Percentiles rank a stretch among this genome's conserved stretches.
Conservation (phyloP, 164 flowering plant genomes). For the Umbellularia californica region DNA sequence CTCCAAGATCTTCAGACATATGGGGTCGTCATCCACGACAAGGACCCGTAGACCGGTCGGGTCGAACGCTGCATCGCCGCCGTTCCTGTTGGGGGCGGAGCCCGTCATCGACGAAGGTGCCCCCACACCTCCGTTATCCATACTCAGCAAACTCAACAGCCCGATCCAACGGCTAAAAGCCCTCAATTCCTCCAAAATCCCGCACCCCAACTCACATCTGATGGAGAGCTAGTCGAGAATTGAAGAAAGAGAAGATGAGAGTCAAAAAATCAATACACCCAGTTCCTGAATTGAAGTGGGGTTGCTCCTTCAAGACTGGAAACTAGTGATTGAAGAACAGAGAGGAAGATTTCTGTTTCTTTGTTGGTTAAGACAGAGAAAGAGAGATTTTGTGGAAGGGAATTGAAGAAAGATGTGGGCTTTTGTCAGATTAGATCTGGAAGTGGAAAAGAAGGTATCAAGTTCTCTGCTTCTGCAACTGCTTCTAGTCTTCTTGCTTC, state of each 20-base stretch:
- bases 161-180: neutral
- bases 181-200: neutral
- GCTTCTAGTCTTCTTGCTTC: neutral
- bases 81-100: slow-evolving; percentile 2
- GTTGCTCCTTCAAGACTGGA: neutral
- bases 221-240: neutral
- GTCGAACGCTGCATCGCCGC: slow-evolving; percentile 14
- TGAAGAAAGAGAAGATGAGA: neutral
- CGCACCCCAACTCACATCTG: neutral
- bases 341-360: neutral
- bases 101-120: neutral
- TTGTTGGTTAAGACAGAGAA: neutral
- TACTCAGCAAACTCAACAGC: neutral
- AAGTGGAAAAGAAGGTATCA: neutral
- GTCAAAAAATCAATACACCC: neutral
- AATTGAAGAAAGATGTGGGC: neutral
- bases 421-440: neutral
- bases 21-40: slow-evolving; percentile 32
- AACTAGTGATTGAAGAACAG: neutral
- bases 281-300: neutral
- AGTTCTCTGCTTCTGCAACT: neutral
- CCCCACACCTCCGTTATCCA: neutral
- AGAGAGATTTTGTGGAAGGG: neutral
- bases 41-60: slow-evolving; percentile 27
- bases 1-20: slow-evolving; percentile 20